These are phyloP conservation scores for Xylaria grammica DNA, from an alignment of 495 filamentous ascomycete genomes.

Conservation along the genomic window DNA sequence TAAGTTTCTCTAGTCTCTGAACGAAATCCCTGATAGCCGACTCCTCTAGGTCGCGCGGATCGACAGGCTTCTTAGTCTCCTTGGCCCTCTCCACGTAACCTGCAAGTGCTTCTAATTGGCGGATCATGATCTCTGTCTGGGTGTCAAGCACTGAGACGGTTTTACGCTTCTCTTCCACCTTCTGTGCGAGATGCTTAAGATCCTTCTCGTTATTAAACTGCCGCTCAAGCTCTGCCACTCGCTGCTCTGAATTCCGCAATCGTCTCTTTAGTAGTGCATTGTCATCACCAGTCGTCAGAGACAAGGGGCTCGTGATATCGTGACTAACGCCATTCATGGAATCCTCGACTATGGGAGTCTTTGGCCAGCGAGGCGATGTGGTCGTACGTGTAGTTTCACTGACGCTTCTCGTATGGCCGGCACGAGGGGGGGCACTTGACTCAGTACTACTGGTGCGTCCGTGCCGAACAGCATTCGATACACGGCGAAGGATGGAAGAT, in stretches of 20 bases:
- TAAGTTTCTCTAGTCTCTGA: slow-evolving; percentile 82
- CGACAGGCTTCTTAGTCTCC: slow-evolving; percentile 75
- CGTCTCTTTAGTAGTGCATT: slow-evolving; percentile 74
- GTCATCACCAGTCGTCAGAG: slow-evolving; percentile 71
- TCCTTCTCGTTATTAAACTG: slow-evolving; percentile 72
- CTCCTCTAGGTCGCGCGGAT: slow-evolving; percentile 78
- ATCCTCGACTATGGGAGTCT: slow-evolving; percentile 74
- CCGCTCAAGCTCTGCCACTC: slow-evolving; percentile 82
- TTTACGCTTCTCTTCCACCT: slow-evolving; percentile 89
- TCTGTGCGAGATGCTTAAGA: slow-evolving; percentile 82
- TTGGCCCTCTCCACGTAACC: slow-evolving; percentile 66
- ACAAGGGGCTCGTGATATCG: slow-evolving; percentile 78
- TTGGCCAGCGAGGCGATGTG: slow-evolving; percentile 68
- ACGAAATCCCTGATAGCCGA: slow-evolving; percentile 87
- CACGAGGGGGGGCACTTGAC: slow-evolving; percentile 49
- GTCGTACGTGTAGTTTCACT: slow-evolving; percentile 63
- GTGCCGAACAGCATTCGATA: slow-evolving; percentile 92
- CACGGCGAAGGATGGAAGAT: slow-evolving; percentile 79
- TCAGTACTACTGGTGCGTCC: slow-evolving; percentile 81
- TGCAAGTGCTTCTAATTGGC: slow-evolving; percentile 84
- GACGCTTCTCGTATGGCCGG: slow-evolving; percentile 57
- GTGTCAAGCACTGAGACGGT: slow-evolving; percentile 96
- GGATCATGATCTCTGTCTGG: slow-evolving; percentile 91
- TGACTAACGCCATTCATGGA: slow-evolving; percentile 50
- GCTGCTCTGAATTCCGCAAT: slow-evolving; percentile 78